phyloP scores from a whole-genome alignment of 768 basidiomycete species.

The Podaxis sp. region DNA sequence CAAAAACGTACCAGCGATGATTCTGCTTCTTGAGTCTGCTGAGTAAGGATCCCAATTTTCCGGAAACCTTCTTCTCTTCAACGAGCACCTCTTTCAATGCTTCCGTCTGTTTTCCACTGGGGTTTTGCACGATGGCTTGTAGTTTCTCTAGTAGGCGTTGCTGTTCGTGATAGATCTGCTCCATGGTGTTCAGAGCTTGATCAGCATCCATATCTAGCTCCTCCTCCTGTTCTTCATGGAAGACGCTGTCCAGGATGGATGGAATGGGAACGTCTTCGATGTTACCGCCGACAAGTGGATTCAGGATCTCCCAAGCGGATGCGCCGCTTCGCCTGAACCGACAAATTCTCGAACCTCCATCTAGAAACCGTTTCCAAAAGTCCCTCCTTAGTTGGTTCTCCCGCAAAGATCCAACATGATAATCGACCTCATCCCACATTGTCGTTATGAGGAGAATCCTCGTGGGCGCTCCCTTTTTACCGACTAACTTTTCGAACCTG shows the following conservation, averaged over 20 bases:
- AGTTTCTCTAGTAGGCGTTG: slow-evolving; percentile 5
- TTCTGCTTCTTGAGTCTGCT: slow-evolving; percentile 5
- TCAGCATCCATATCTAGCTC: slow-evolving; percentile 2
- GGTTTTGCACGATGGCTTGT: neutral
- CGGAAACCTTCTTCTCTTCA: slow-evolving; percentile 8
- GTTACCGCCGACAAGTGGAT: neutral
- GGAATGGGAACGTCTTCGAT: slow-evolving; percentile 1
- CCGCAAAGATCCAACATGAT: neutral
- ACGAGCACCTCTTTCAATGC: neutral
- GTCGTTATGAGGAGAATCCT: slow-evolving; percentile 7
- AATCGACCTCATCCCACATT: slow-evolving; percentile 11
- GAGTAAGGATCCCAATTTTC: slow-evolving; percentile 1
- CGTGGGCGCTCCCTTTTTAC: slow-evolving; percentile 4
- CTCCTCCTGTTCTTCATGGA: slow-evolving; percentile 9
- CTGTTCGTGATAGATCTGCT: slow-evolving; percentile 7
- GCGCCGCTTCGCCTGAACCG: neutral
- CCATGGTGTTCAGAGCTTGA: slow-evolving; percentile 6
- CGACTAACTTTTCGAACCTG: slow-evolving; percentile 7
- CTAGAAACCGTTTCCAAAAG: slow-evolving; percentile 8
- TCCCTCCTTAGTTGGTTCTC: slow-evolving; percentile 3
- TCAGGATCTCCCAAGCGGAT: slow-evolving; percentile 8
- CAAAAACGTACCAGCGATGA: neutral
- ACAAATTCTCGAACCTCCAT: slow-evolving; percentile 3
- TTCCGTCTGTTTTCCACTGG: neutral
- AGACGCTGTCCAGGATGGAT: neutral